These are phyloP conservation scores for Lachancea nothofagi DNA, from an alignment of 805 yeast genomes.

Conservation along the genomic window DNA sequence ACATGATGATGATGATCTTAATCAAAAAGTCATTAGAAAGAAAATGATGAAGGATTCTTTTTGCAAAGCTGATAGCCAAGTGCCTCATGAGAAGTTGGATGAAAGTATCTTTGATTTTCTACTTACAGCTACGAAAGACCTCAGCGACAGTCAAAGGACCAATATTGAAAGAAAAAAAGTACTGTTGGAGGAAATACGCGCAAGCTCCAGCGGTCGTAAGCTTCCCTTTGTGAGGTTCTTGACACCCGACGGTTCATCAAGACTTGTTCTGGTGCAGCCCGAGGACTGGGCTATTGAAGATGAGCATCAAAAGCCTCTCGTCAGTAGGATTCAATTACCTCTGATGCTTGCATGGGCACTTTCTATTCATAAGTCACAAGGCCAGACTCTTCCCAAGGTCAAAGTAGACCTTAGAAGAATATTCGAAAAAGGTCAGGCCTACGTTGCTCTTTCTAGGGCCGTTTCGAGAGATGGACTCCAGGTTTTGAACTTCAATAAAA, in stretches of 20 bases:
- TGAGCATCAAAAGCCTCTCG: constrained; percentile 60
- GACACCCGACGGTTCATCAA: constrained; percentile 60
- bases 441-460: constrained; percentile 92
- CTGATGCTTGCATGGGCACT: constrained; percentile 93
- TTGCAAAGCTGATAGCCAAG: constrained; percentile 12
- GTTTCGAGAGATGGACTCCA: constrained; percentile 77
- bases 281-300: constrained; percentile 81
- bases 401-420: constrained; percentile 69
- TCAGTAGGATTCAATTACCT: constrained; percentile 75
- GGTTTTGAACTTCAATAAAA: constrained; percentile 62
- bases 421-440: constrained; percentile 92
- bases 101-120: constrained; percentile 49
- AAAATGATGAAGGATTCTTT: constrained; percentile 23
- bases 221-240: constrained; percentile 77
- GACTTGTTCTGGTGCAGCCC: constrained; percentile 74
- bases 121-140: constrained; percentile 22
- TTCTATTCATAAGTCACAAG: constrained; percentile 94
- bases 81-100: constrained; percentile 28
- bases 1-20: constrained; percentile 18
- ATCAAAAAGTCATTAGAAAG: constrained; percentile 14
- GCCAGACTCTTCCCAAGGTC: constrained; percentile 75
- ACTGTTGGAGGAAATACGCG: constrained; percentile 39
- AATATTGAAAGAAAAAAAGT: constrained; percentile 45
- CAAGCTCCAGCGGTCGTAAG: constrained; percentile 40
- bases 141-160: constrained; percentile 24